Evolutionary conservation across 148 eudicot species (phyloP), one percentile per base, ranked within the genome.

Genomic region (Diospyros lotus): DNA sequence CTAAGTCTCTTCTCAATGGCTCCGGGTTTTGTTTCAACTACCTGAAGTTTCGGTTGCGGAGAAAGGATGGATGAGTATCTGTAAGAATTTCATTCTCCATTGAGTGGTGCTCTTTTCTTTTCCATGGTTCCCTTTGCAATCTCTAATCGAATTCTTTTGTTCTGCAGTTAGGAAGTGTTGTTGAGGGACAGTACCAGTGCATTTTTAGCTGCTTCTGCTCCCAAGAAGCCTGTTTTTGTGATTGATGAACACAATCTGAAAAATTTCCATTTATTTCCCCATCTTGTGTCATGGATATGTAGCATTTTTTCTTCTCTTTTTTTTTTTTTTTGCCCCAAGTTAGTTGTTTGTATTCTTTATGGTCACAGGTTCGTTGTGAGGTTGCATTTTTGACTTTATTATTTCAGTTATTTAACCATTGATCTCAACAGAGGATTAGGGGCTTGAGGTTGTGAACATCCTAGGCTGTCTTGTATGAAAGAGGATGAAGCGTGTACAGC

Each of bases 131-230:
- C 4, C 52, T 48, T 48, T 1, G 52, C 8, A 8, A 4, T 48
- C 48, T n/a, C 69, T 68, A 28, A 28, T 28, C 28, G 28, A 28
- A 28, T 55, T 77, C n/a, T 44, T 61, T 48, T 39, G 74, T 76
- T 64, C 67, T 84, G 88, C 81, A 84, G 89, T 71, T 62, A 63
- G 65, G 74, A 38, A 74, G 52, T 75, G 78, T 83, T 75, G 61
- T 28, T 72, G 71, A 79, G 91, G 87, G 88, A 86, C 84, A 80
- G 83, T 87, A 74, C 80, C 86, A 81, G 87, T 83, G 84, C 83
- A 82, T 85, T 87, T 87, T 87, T 83, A 86, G 87, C 97, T 90
- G 95, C 88, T 91, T 78, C 88, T 94, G 91, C 80, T 89, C 91
- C 87, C 78, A 40, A 73, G 79, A 78, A 82, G 87, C 85, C 71